Base-by-base conservation (phyloP, 306 rosid genomes). In the Ormosia semicastrata region DNA sequence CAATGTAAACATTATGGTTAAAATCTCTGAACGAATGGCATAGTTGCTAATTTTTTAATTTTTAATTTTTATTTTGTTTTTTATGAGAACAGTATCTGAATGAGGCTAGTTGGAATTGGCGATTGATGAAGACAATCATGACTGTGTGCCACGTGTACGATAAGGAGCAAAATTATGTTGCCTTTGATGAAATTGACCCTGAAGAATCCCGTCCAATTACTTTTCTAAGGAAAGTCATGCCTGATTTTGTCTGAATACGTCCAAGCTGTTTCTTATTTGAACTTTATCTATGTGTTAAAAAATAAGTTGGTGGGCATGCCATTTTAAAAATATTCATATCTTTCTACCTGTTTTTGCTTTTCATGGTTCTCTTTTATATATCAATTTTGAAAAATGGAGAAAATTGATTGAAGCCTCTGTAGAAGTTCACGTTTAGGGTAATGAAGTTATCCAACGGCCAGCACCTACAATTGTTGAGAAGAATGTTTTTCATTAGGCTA, bases 41-140 rank as follows among this genome's bases (percentile, higher is more conserved):
- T 14, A 59, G 63, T 44, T 41, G 18, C 79, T 84, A 47, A 68
- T 33, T 50, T 17, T 69, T 58, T 59, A 29, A 30, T 50, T 17
- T 69, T 58, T 59, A 29, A 30, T 67, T 14, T 37, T 72, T 81
- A 12, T 40, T 66, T 68, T 85, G 53, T 59, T 80, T 76, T 52
- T 77, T 50, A 53, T 60, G 37, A 52, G 37, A 52, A 78, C 87
- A 92, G 99, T 84, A 92, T 87, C 82, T 95, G 84, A 95, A 92
- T 46, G 98, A 92, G 84, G 96, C 97, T 75, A 87, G 83, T 41
- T 95, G 98, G 98, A 95, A 93, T 64, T 95, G 98, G 96, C 88
- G 94, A 47, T 86, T 93, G 80, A 89, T 93, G 97, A 95, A 93
- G 90, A 93, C 96, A 34, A 93, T 95, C 79, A 78, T 95, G 94